Percentiles rank a stretch among this genome's conserved stretches.
These are phyloP conservation scores for Talaromyces ruber DNA, from an alignment of 495 filamentous ascomycete species.

Conservation along the genomic window DNA sequence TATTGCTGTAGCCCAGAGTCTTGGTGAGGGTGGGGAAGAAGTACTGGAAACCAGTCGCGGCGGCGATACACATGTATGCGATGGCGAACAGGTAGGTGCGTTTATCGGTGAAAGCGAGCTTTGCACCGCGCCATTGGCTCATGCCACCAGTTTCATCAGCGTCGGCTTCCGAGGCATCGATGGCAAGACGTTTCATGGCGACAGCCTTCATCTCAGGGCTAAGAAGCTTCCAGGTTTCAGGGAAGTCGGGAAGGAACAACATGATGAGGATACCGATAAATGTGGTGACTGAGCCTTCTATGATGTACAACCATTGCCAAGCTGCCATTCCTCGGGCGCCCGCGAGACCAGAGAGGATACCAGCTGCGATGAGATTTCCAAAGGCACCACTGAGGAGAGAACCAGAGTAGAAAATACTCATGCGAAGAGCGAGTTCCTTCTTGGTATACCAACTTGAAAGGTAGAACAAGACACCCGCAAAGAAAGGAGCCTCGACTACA, in stretches of 20 bases:
- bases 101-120: conserved; percentile 42
- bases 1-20: conserved; percentile 32
- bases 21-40: conserved; percentile 43
- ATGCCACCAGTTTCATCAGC: conserved; percentile 38
- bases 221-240: conserved; percentile 37
- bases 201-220: conserved; percentile 39
- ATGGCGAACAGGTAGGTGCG: conserved; percentile 42
- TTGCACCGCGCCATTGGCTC: conserved; percentile 40
- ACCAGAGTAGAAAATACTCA: conserved; percentile 59
- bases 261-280: conserved; percentile 30
- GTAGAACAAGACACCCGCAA: conserved; percentile 43
- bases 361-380: conserved; percentile 53
- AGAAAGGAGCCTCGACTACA: conserved; percentile 45
- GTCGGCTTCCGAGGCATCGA: conserved; percentile 40
- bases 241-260: conserved; percentile 40
- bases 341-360: conserved; percentile 35
- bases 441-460: conserved; percentile 54
- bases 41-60: conserved; percentile 45
- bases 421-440: conserved; percentile 48
- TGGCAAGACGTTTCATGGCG: conserved; percentile 39
- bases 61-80: conserved; percentile 43
- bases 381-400: conserved; percentile 57
- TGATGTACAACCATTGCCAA: conserved; percentile 48
- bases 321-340: conserved; percentile 31
- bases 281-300: conserved; percentile 35